Conservation (phyloP, 495 filamentous ascomycete genomes). For the Penicillium flavigenum region DNA sequence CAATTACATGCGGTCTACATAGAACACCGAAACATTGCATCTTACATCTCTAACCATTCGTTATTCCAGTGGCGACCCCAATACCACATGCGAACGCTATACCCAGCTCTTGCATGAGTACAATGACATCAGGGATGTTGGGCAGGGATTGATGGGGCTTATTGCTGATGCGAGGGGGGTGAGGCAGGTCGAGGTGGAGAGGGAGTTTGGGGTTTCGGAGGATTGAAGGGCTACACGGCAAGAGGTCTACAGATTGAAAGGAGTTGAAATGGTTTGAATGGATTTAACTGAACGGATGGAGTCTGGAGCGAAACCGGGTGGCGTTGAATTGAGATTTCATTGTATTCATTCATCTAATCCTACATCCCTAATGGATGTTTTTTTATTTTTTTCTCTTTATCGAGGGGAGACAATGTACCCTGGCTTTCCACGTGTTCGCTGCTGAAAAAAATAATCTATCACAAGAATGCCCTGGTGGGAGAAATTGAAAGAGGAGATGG, state of each 20-base stretch:
- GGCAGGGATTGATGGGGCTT: slow-evolving; percentile 68
- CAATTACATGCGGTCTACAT: neutral
- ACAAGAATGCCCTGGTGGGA: neutral
- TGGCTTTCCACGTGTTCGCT: neutral
- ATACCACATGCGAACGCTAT: slow-evolving; percentile 57
- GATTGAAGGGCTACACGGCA: slow-evolving; percentile 28
- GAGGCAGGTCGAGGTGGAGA: slow-evolving; percentile 60
- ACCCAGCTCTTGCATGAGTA: slow-evolving; percentile 70
- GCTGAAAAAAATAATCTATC: slow-evolving; percentile 1
- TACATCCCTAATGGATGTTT: neutral
- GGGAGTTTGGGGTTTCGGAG: slow-evolving; percentile 51
- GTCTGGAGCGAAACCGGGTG: neutral
- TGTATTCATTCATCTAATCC: slow-evolving; percentile 12
- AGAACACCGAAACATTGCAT: neutral
- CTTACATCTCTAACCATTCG: neutral
- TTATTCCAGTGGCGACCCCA: slow-evolving; percentile 29
- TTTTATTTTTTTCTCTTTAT: slow-evolving; percentile 1
- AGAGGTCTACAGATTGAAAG: neutral
- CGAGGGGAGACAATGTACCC: neutral
- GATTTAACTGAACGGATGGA: neutral
- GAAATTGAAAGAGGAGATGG: neutral
- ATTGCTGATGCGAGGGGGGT: slow-evolving; percentile 70
- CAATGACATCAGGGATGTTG: slow-evolving; percentile 77
- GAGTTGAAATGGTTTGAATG: neutral
- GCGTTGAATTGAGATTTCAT: slow-evolving; percentile 4